Evolutionary conservation across 148 eudicot species (phyloP).

Genomic region (Dianthus caryophyllus): DNA sequence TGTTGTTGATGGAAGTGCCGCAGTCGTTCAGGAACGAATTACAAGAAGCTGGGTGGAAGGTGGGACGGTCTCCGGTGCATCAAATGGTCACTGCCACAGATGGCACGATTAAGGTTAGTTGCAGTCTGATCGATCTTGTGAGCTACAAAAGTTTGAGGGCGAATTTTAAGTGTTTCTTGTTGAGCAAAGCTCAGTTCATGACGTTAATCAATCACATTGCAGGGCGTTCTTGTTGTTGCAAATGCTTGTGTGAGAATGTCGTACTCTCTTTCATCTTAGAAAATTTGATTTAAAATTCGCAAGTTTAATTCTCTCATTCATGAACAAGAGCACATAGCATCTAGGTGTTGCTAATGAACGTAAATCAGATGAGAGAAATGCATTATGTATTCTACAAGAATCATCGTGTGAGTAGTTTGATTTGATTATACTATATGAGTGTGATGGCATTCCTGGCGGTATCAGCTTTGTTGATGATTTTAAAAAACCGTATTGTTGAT

Average conservation of each 20-base stretch:
- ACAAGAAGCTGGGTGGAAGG: conserved; percentile 82
- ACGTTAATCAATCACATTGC: too few relatives aligned
- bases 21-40: conserved; percentile 68
- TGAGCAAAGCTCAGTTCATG: not conserved
- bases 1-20: conserved; percentile 55
- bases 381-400: not conserved
- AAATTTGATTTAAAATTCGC: too few relatives aligned
- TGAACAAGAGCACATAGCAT: too few relatives aligned
- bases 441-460: not conserved
- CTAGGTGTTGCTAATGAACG: not conserved
- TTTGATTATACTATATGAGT: not conserved
- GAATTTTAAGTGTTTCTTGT: not conserved
- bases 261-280: too few relatives aligned
- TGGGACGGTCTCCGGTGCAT: conserved; percentile 79
- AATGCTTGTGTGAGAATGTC: too few relatives aligned
- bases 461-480: not conserved
- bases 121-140: not conserved
- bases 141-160: not conserved
- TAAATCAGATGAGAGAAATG: not conserved
- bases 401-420: too few relatives aligned
- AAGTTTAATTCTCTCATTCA: too few relatives aligned
- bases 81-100: conserved; percentile 68
- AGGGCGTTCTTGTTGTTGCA: too few relatives aligned
- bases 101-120: conserved; percentile 81
- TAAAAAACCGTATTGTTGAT: not conserved